Percentiles rank a stretch among this genome's conserved stretches.
phyloP scores from a whole-genome alignment of 805 yeast genomes.

The Danielozyma ontarioensis region DNA sequence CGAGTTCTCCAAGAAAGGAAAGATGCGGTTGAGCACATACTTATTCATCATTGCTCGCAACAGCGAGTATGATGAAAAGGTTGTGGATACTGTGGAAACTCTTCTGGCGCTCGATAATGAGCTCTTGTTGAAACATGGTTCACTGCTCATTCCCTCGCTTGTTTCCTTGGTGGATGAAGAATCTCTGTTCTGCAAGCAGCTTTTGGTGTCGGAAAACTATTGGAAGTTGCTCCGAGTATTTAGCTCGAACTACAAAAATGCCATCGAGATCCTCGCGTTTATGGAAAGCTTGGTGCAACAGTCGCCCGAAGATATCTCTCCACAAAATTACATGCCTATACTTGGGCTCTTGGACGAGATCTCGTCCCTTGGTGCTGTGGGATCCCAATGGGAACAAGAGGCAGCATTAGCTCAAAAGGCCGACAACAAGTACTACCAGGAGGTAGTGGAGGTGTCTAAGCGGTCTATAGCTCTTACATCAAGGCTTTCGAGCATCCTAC shows the following conservation, averaged over 20 bases:
- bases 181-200: slow-evolving; percentile 35
- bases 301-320: slow-evolving; percentile 33
- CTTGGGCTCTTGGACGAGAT: slow-evolving; percentile 73
- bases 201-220: slow-evolving; percentile 36
- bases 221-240: slow-evolving; percentile 52
- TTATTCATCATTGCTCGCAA: background rate
- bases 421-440: slow-evolving; percentile 18
- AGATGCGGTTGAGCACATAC: slow-evolving; percentile 39
- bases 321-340: slow-evolving; percentile 55
- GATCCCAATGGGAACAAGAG: slow-evolving; percentile 71
- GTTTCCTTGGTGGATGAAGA: slow-evolving; percentile 43
- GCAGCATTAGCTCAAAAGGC: slow-evolving; percentile 41
- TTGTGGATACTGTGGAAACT: slow-evolving; percentile 14
- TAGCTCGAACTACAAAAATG: slow-evolving; percentile 40
- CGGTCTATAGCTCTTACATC: slow-evolving; percentile 60
- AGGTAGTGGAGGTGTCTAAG: slow-evolving; percentile 50
- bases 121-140: slow-evolving; percentile 40
- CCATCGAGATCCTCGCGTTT: slow-evolving; percentile 43
- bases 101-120: slow-evolving; percentile 34
- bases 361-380: slow-evolving; percentile 76
- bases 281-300: slow-evolving; percentile 36
- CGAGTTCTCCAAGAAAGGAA: slow-evolving; percentile 16
- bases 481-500: slow-evolving; percentile 37
- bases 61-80: slow-evolving; percentile 3
- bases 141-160: slow-evolving; percentile 41